These are phyloP conservation scores for Colletotrichum sp. DNA, from an alignment of 2,329 filamentous ascomycete species.

Conservation along the genomic window DNA sequence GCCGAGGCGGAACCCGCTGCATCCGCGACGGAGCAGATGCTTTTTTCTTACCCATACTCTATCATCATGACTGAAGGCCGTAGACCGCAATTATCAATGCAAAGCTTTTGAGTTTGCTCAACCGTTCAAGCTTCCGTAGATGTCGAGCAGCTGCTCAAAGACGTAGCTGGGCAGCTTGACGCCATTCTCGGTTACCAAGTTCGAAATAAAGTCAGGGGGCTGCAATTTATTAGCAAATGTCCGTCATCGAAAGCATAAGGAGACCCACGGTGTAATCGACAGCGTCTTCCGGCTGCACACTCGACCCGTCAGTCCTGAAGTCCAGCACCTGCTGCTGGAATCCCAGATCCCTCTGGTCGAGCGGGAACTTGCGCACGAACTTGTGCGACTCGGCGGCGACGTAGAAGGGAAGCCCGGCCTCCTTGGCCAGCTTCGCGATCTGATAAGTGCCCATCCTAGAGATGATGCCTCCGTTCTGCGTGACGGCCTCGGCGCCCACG, in stretches of 20 bases:
- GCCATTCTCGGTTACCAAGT: slow-evolving; percentile 78
- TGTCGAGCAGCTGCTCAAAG: slow-evolving; percentile 73
- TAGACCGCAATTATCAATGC: not conserved
- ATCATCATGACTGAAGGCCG: not conserved
- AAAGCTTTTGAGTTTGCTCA: not conserved
- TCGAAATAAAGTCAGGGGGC: slow-evolving; percentile 72
- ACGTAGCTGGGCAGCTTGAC: slow-evolving; percentile 74
- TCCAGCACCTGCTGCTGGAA: slow-evolving; percentile 79
- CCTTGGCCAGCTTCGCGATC: slow-evolving; percentile 80
- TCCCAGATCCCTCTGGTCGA: slow-evolving; percentile 81
- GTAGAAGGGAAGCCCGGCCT: slow-evolving; percentile 77
- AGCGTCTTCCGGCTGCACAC: slow-evolving; percentile 54
- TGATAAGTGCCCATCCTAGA: slow-evolving; percentile 86
- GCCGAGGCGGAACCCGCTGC: not conserved
- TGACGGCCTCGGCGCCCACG: slow-evolving; percentile 82
- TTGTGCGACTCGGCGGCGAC: slow-evolving; percentile 97
- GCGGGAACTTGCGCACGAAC: slow-evolving; percentile 86
- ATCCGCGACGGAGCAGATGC: not conserved
- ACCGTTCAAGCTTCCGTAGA: slow-evolving; percentile 49
- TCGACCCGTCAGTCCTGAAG: slow-evolving; percentile 63
- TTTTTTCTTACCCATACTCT: not conserved
- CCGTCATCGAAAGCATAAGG: not conserved
- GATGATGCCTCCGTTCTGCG: slow-evolving; percentile 93
- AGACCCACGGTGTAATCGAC: slow-evolving; percentile 76
- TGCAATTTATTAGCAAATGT: slow-evolving; percentile 37